phyloP scores from a whole-genome alignment of 768 basidiomycete genomes.

The Crepidotus variabilis region DNA sequence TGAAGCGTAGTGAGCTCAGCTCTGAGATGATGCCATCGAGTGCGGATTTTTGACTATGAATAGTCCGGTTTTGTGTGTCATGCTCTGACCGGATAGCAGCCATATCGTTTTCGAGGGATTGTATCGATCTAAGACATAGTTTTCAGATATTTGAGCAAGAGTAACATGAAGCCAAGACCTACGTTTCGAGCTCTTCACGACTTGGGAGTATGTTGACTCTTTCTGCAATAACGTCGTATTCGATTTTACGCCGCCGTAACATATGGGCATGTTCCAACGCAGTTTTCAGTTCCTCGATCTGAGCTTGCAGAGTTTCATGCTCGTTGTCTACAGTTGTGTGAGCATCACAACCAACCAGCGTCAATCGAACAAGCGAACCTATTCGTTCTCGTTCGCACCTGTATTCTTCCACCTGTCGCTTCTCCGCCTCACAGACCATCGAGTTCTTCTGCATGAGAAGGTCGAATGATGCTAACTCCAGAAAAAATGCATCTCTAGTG shows the following conservation, averaged over 20 bases:
- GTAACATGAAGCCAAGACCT: slow-evolving; percentile 24
- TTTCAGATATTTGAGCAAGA: slow-evolving; percentile 1
- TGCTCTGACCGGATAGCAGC: slow-evolving; percentile 69
- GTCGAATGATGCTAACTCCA: slow-evolving; percentile 77
- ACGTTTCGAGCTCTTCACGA: slow-evolving; percentile 77
- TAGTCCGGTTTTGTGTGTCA: slow-evolving; percentile 62
- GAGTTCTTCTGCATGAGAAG: slow-evolving; percentile 70
- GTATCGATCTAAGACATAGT: slow-evolving; percentile 49
- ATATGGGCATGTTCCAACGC: slow-evolving; percentile 77
- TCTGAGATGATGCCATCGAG: slow-evolving; percentile 64
- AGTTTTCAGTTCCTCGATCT: slow-evolving; percentile 76
- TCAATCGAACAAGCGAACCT: slow-evolving; percentile 40
- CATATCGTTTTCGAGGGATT: slow-evolving; percentile 74
- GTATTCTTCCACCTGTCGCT: slow-evolving; percentile 82
- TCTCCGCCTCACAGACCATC: slow-evolving; percentile 85
- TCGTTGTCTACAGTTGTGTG: slow-evolving; percentile 52
- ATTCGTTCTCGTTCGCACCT: slow-evolving; percentile 67
- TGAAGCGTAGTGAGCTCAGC: slow-evolving; percentile 54
- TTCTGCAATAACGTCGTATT: slow-evolving; percentile 82
- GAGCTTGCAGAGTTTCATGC: slow-evolving; percentile 58
- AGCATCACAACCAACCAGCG: slow-evolving; percentile 1
- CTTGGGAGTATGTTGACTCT: slow-evolving; percentile 76
- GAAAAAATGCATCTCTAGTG: slow-evolving; percentile 72
- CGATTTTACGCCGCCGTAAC: slow-evolving; percentile 73
- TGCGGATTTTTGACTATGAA: slow-evolving; percentile 65